Evolutionary conservation across 2,329 filamentous ascomycete genomes (phyloP).

Genomic region (Dactylellina haptotyla): DNA sequence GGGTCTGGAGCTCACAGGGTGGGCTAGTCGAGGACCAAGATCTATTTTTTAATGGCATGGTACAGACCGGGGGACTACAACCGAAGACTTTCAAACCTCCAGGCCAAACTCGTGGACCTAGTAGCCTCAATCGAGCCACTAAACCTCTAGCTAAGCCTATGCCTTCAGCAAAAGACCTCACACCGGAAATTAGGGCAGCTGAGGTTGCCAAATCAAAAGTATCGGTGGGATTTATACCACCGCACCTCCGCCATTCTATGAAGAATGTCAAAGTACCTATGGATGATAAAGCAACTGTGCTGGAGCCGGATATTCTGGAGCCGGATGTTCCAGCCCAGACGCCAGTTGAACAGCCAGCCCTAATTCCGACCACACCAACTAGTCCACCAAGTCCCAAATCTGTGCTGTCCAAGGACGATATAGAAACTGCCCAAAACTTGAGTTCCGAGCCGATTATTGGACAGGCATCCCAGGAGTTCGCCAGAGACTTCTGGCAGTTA

Average conservation of each 20-base stretch:
- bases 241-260: conserved; percentile 25
- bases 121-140: not conserved
- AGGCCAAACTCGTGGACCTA: not conserved
- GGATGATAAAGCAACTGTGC: no score
- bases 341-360: no score
- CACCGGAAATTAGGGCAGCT: not conserved
- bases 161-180: conserved; percentile 40
- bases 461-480: not conserved
- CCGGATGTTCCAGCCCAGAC: no score
- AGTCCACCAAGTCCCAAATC: not conserved
- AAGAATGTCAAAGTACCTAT: conserved; percentile 21
- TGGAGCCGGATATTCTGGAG: no score
- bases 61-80: conserved; percentile 18
- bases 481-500: conserved; percentile 10
- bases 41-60: conserved; percentile 40
- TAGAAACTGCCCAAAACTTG: not conserved
- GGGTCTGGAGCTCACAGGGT: not conserved
- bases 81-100: not conserved
- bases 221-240: conserved; percentile 24
- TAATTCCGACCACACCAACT: not conserved
- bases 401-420: not conserved
- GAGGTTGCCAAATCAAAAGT: conserved; percentile 10
- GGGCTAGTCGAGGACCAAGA: conserved; percentile 23
- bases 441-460: not conserved
- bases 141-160: conserved; percentile 35